A percentile compares a stretch with the other conserved stretches of the same genome.
Conservation (phyloP, 75 land plant species). For the Sequoia sempervirens region DNA sequence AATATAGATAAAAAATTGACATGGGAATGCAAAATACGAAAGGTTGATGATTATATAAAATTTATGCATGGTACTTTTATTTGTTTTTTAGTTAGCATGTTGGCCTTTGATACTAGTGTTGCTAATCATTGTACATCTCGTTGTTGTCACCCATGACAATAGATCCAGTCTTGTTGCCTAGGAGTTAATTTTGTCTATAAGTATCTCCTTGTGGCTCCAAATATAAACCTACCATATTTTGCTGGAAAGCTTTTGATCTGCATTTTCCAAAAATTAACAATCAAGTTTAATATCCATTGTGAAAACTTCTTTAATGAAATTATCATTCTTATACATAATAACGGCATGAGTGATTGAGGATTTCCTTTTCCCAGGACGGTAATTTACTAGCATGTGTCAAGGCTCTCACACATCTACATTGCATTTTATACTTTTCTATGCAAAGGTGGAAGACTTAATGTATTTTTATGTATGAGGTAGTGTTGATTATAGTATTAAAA, state of each 20-base stretch:
- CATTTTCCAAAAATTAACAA: too few relatives aligned
- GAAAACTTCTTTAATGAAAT: too few relatives aligned
- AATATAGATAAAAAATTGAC: neutral
- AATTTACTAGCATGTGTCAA: neutral
- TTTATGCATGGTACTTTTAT: neutral
- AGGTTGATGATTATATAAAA: neutral
- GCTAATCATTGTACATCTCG: neutral
- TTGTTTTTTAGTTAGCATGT: neutral
- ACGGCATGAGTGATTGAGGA: neutral
- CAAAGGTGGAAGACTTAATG: neutral
- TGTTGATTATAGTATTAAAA: neutral
- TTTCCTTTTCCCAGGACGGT: neutral
- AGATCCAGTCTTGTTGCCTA: neutral
- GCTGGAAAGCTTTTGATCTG: neutral
- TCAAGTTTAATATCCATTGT: too few relatives aligned
- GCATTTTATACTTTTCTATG: neutral
- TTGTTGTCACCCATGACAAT: neutral
- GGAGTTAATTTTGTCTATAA: neutral
- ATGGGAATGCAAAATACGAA: neutral
- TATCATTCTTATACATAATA: neutral
- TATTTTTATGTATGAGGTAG: neutral
- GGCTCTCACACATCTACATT: neutral
- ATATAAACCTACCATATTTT: neutral
- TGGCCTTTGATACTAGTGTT: neutral
- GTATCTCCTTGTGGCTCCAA: neutral